A percentile compares a stretch with the other conserved stretches of the same genome.
These are phyloP conservation scores for Plectosphaerella cucumerina DNA, from an alignment of 2,329 filamentous ascomycete genomes.

Conservation along the genomic window DNA sequence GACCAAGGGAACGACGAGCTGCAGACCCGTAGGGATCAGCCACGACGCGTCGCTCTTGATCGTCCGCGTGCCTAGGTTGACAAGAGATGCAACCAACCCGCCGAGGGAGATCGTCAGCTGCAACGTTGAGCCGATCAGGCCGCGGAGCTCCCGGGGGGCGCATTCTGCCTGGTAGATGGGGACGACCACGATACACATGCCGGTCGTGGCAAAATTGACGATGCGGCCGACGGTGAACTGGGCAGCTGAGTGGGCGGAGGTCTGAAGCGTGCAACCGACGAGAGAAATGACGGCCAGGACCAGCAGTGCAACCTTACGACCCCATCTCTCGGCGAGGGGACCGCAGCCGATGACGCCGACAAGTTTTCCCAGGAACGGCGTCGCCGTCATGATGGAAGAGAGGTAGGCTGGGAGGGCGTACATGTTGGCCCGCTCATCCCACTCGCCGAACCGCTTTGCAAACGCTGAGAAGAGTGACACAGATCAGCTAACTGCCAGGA, in stretches of 20 bases:
- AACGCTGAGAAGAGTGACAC: slow-evolving; percentile 6
- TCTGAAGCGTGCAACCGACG: slow-evolving; percentile 23
- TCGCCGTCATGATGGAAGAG: slow-evolving; percentile 19
- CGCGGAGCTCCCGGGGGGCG: slow-evolving; percentile 19
- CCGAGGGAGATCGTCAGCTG: slow-evolving; percentile 23
- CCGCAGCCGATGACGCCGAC: slow-evolving; percentile 9
- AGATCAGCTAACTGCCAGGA: neutral
- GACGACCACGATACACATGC: slow-evolving; percentile 24
- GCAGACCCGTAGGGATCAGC: slow-evolving; percentile 40
- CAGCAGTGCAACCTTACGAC: slow-evolving; percentile 18
- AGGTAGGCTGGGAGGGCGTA: slow-evolving; percentile 16
- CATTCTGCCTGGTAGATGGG: slow-evolving; percentile 24
- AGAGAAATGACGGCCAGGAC: slow-evolving; percentile 13
- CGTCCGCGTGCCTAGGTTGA: slow-evolving; percentile 19
- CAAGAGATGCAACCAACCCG: slow-evolving; percentile 18
- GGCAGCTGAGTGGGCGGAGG: slow-evolving; percentile 18
- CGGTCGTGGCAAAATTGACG: slow-evolving; percentile 24
- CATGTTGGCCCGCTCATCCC: slow-evolving; percentile 6
- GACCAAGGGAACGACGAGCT: slow-evolving; percentile 34
- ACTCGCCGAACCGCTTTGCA: slow-evolving; percentile 17
- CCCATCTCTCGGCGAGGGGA: slow-evolving; percentile 19
- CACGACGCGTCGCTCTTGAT: slow-evolving; percentile 24
- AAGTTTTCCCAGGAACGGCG: slow-evolving; percentile 18
- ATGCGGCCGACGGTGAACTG: slow-evolving; percentile 25
- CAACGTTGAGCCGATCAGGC: slow-evolving; percentile 21